Base-by-base conservation (phyloP, 805 yeast species). In the Saturnispora zaruensis region DNA sequence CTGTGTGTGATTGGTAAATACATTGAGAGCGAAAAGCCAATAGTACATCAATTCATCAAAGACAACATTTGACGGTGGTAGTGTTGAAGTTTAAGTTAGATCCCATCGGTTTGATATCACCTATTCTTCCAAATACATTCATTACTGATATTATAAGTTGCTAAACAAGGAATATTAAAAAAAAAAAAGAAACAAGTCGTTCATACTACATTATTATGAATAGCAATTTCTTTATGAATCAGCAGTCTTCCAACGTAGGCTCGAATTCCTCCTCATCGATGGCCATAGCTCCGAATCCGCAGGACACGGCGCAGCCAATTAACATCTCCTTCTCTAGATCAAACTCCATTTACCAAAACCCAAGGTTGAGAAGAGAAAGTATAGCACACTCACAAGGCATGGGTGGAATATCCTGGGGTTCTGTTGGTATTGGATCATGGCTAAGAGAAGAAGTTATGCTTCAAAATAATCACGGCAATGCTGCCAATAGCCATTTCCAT, bases 361-460 rank as follows among this genome's bases (percentile, higher is more conserved):
- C 72, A n/a, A 66, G 81, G 55, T 77, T 89, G 55, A 78, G 96
- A 62, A 75, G 97, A 55, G 98, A 91, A 60, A 81, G 90, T 51
- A 81, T 93, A 51, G 96, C 97, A 28, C 98, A 91, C 65, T 84
- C 96, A 2, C 96, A 88, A 64, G 98, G 98, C 9, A 87, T 93
- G 83, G 98, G 98, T 41, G 99, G 98, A 44, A 86, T 91, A 32
- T 84, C 95, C 7, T 91, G 97, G 96, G 98, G 98, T 21, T 89
- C 96, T 3, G 80, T 90, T 51, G 84, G 95, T 25, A 89, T 91
- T 28, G 97, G 97, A 13, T 82, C 93, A 14, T 91, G 99, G 99
- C 72, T 91, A 23, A 85, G 89, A 62, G 98, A 91, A 65, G 99
- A 91, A 62, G 91, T 85, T 18, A 75, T 85, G 80, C 76, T 84